Percentiles rank a stretch among this genome's conserved stretches.
These are phyloP conservation scores for Tolypocladium ovalisporum DNA, from an alignment of 2,329 filamentous ascomycete genomes.

Conservation along the genomic window DNA sequence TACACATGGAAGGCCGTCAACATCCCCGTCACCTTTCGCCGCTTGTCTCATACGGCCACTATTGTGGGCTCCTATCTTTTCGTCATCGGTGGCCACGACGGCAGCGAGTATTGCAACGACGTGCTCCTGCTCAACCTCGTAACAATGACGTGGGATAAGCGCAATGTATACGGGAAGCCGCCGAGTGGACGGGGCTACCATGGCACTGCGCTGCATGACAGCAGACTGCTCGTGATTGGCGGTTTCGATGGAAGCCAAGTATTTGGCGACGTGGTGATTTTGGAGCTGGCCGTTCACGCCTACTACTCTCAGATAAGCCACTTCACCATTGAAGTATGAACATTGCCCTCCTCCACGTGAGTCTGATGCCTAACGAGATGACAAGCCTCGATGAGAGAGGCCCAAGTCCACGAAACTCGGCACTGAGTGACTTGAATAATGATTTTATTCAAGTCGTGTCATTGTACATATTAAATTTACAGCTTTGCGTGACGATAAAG, in stretches of 20 bases:
- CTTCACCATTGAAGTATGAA: conserved; percentile 55
- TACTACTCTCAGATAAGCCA: conserved; percentile 67
- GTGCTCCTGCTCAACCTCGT: conserved; percentile 59
- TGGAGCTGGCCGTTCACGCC: conserved; percentile 58
- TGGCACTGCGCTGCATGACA: conserved; percentile 54
- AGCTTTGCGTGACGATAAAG: background rate
- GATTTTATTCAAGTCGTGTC: background rate
- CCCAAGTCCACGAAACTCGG: background rate
- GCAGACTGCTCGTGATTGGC: conserved; percentile 51
- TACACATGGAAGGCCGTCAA: conserved; percentile 47
- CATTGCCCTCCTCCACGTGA: background rate
- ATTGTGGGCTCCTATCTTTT: conserved; percentile 62
- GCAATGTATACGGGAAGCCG: conserved; percentile 51
- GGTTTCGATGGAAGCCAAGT: conserved; percentile 59
- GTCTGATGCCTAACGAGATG: background rate
- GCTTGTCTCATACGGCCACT: conserved; percentile 57
- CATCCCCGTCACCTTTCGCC: conserved; percentile 50
- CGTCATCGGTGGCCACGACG: conserved; percentile 60
- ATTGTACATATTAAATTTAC: background rate
- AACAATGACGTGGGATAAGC: conserved; percentile 63
- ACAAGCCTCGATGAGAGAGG: background rate
- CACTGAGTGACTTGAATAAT: background rate
- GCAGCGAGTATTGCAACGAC: conserved; percentile 58
- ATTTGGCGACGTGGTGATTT: conserved; percentile 55
- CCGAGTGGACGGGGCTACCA: conserved; percentile 58